Evolutionary conservation across 148 eudicot species (phyloP), one percentile per base, ranked within the genome.

Genomic region (Rhododendron kiyosumense): DNA sequence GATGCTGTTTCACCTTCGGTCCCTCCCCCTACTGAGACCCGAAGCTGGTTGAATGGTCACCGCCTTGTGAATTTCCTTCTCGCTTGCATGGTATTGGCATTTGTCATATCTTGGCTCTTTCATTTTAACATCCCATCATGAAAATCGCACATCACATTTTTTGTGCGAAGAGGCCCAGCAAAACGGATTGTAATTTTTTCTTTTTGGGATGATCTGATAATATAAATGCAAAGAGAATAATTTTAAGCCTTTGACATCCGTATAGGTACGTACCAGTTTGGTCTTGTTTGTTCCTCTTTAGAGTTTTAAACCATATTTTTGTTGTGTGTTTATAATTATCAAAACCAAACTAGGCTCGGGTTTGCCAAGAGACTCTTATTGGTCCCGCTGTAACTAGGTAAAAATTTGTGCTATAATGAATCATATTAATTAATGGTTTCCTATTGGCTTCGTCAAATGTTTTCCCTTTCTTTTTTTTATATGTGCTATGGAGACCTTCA

Each of bases 41-140:
- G 88, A 86, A 86, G 85, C 28, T 91, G 90, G 87, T 82, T 88
- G 52, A 88, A 92, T 57, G 93, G 94, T 54, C 92, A 90, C 79
- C 89, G 92, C 46, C 81, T 91, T 41, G 30, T 91, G 67, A 92
- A 92, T 71, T 88, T 87, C 82, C 90, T 91, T 28, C 90, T 92
- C 15, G 93, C 92, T 45, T 89, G 92, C 82, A 87, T 92, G 92
- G 91, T 92, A 15, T 88, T 91, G 77, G 93, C 94, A 8, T 92
- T 92, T 87, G 90, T 91, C 51, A 90, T 92, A 82, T 92, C 94
- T 38, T 92, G 94, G 94, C 91, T 92, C 38, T 92, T 92, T 78
- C 94, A 91, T 88, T 92, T 92, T 81, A 92, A 87, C 81, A 88
- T 92, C 46, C 91, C 91, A 24, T 87, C 94, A 5, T 91, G 79